Conservation (phyloP, 495 filamentous ascomycete genomes). For the Penicillium waksmanii region DNA sequence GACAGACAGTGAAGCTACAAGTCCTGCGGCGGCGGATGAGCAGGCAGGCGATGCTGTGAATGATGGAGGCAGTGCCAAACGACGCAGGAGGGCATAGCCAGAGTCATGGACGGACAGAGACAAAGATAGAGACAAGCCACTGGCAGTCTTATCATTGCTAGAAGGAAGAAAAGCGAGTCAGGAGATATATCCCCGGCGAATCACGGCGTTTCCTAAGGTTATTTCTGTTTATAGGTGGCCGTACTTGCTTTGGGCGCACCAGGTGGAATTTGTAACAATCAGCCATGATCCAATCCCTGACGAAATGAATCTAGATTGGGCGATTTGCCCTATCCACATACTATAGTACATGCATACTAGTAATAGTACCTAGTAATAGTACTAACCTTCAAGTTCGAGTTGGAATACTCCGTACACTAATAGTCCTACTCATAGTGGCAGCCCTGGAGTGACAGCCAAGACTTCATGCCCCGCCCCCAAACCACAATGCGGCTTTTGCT, state of each 20-base stretch:
- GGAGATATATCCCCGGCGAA: conserved; percentile 9
- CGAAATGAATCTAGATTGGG: conserved; percentile 1
- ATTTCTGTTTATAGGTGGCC: conserved; percentile 11
- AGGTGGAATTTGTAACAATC: conserved; percentile 2
- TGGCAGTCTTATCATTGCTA: too few relatives aligned
- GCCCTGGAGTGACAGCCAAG: too few relatives aligned
- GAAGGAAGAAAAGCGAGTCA: conserved; percentile 6
- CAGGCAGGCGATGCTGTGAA: conserved; percentile 13
- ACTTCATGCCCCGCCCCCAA: too few relatives aligned
- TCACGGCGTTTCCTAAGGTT: conserved; percentile 9
- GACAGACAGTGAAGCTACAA: conserved; percentile 53
- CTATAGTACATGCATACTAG: too few relatives aligned
- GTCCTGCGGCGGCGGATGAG: conserved; percentile 42
- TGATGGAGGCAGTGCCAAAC: conserved; percentile 38
- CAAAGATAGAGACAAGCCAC: background rate
- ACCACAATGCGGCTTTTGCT: too few relatives aligned
- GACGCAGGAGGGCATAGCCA: conserved; percentile 42
- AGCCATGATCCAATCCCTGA: conserved; percentile 7
- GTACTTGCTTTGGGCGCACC: conserved; percentile 2
- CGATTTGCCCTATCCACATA: background rate
- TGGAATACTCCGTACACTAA: too few relatives aligned
- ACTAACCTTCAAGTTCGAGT: too few relatives aligned
- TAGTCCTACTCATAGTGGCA: too few relatives aligned
- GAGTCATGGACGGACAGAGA: background rate
- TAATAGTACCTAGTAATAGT: too few relatives aligned